Conservation (phyloP, 192 early-diverging fungal genomes). For the Polychytrium aggregatum region DNA sequence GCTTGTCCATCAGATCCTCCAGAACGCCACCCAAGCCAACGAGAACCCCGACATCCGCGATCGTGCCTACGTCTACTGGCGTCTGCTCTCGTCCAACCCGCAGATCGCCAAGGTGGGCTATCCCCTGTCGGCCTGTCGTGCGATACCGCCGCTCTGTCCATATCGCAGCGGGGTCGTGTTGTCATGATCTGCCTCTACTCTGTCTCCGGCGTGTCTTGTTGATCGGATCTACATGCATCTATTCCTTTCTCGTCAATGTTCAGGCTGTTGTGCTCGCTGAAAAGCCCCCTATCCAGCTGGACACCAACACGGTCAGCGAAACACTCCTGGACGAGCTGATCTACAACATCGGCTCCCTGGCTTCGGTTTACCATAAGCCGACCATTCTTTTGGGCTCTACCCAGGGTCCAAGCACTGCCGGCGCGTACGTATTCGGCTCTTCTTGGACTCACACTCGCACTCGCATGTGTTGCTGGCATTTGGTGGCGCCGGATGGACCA, state of each 20-base stretch:
- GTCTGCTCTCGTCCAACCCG: constrained; percentile 86
- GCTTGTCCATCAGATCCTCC: constrained; percentile 76
- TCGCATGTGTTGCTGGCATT: constrained; percentile 13
- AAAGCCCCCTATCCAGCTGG: constrained; percentile 71
- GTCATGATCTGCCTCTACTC: no score
- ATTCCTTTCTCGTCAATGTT: no score
- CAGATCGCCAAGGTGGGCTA: constrained; percentile 69
- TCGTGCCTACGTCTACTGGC: constrained; percentile 96
- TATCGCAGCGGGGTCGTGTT: no score
- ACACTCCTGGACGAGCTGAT: constrained; percentile 78
- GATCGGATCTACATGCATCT: no score
- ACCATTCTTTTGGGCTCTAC: constrained; percentile 61
- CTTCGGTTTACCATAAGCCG: constrained; percentile 94
- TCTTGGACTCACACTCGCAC: no score
- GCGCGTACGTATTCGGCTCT: no score
- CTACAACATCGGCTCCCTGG: constrained; percentile 72
- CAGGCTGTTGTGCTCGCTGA: constrained; percentile 78
- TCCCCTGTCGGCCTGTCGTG: no score
- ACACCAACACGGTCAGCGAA: constrained; percentile 52
- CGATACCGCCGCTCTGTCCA: no score
- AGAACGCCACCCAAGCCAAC: constrained; percentile 75
- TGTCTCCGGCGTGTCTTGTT: no score
- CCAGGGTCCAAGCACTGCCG: no score
- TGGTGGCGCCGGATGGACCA: constrained; percentile 16
- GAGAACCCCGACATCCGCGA: constrained; percentile 95